Conservation (phyloP, 139 green algal genomes). For the Edaphochlamys debaryana region DNA sequence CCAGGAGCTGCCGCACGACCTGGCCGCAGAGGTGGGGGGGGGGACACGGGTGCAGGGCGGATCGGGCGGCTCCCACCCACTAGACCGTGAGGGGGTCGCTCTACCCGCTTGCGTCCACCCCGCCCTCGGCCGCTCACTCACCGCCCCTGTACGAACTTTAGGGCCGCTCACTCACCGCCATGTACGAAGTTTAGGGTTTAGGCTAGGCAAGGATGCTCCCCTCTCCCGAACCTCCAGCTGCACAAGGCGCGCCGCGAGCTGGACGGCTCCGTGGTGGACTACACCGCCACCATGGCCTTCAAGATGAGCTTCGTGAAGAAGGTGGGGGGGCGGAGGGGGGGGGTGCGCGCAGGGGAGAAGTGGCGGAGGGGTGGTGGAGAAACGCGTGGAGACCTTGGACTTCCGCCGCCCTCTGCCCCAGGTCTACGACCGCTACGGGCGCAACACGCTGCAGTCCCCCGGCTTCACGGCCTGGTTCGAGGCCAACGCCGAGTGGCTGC, state of each 20-base stretch:
- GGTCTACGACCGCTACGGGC: constrained; percentile 61
- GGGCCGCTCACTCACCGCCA: no score
- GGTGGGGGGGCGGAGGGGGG: constrained; percentile 6
- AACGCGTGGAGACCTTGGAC: no score
- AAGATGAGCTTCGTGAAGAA: constrained; percentile 74
- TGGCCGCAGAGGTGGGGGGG: constrained; percentile 44
- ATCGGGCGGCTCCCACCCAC: background rate
- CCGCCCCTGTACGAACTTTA: no score
- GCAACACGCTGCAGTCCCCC: constrained; percentile 46
- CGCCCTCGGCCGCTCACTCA: no score
- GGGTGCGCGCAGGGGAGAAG: background rate
- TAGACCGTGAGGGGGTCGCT: no score
- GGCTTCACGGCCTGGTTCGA: constrained; percentile 70
- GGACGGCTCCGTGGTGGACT: constrained; percentile 79
- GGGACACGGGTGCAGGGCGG: background rate
- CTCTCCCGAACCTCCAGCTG: constrained; percentile 4
- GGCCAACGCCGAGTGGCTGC: constrained; percentile 85
- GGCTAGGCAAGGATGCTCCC: no score
- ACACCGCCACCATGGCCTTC: constrained; percentile 77
- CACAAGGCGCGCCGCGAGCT: constrained; percentile 41
- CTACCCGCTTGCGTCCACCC: no score
- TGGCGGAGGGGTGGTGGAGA: background rate
- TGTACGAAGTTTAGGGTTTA: no score
- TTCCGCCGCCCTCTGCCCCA: background rate
- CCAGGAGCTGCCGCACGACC: constrained; percentile 54